Evolutionary conservation across 2,329 filamentous ascomycete species (phyloP).

Genomic region (Aureobasidium sp.): DNA sequence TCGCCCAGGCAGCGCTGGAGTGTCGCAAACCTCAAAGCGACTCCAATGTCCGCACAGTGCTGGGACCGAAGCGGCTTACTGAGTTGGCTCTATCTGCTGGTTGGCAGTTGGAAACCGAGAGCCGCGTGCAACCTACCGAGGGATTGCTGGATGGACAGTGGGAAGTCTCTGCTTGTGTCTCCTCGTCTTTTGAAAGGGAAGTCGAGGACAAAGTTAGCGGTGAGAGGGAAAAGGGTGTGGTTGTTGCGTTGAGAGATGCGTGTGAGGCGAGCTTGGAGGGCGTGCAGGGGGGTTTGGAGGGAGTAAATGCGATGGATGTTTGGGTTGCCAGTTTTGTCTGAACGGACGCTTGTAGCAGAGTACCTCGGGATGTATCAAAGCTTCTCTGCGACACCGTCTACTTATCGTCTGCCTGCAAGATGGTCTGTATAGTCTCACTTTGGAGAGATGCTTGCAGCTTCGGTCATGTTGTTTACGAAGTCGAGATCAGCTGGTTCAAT

Average conservation of each 20-base stretch:
- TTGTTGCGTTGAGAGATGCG: background rate
- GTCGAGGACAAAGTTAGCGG: background rate
- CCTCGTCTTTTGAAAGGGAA: background rate
- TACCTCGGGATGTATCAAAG: no score
- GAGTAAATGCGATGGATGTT: background rate
- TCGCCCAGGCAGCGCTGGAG: constrained; percentile 35
- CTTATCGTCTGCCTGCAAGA: no score
- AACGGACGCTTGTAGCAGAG: no score
- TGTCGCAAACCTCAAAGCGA: constrained; percentile 24
- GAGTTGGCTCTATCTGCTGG: constrained; percentile 28
- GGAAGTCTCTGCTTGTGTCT: constrained; percentile 31
- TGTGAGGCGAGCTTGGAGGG: constrained; percentile 1
- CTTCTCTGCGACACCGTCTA: no score
- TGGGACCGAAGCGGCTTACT: constrained; percentile 36
- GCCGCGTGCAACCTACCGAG: constrained; percentile 29
- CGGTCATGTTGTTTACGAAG: no score
- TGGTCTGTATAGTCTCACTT: no score
- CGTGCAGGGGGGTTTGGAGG: background rate
- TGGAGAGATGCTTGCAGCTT: no score
- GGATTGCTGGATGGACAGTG: constrained; percentile 38
- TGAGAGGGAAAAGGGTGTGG: background rate
- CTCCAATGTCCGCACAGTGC: constrained; percentile 41
- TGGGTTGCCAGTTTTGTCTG: constrained; percentile 4
- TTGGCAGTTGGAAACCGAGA: constrained; percentile 29
- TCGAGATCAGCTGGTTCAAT: no score